Evolutionary conservation across 2,329 filamentous ascomycete genomes (phyloP).

Genomic region (Xylaria sp.): DNA sequence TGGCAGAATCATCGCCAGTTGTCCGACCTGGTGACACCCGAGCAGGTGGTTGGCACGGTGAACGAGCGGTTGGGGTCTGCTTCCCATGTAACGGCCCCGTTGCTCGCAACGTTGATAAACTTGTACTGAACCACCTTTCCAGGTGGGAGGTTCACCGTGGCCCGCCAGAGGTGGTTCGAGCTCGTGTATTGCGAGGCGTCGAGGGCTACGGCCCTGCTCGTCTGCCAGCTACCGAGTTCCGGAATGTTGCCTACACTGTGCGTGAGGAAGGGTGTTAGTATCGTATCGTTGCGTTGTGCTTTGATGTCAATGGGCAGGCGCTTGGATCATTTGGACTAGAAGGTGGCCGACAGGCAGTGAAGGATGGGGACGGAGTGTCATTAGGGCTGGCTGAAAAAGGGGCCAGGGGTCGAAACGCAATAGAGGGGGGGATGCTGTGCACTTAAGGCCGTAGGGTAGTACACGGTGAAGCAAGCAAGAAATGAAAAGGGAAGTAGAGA

Average conservation of each 20-base stretch:
- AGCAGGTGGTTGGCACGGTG: constrained; percentile 36
- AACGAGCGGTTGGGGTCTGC: constrained; percentile 47
- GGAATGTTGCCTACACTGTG: constrained; percentile 29
- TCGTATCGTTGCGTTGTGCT: background rate
- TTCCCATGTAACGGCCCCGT: constrained; percentile 60
- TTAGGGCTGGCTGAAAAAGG: background rate
- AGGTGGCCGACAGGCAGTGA: background rate
- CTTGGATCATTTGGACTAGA: background rate
- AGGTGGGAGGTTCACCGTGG: constrained; percentile 51
- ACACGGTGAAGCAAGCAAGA: too few relatives aligned
- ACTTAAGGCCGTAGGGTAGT: too few relatives aligned
- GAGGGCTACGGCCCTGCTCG: constrained; percentile 51
- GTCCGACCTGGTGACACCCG: constrained; percentile 28
- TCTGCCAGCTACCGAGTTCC: constrained; percentile 58
- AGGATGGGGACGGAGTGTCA: background rate
- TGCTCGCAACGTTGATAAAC: constrained; percentile 55
- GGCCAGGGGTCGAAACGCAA: background rate
- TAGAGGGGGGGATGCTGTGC: background rate
- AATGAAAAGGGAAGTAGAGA: background rate
- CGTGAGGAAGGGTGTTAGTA: background rate
- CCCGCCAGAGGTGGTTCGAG: constrained; percentile 57
- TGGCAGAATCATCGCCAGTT: constrained; percentile 31
- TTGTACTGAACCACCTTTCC: constrained; percentile 59
- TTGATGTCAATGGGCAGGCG: background rate
- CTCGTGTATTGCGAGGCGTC: constrained; percentile 55